Evolutionary conservation across 2,329 filamentous ascomycete species (phyloP).

Genomic region (Nigrospora osmanthi): DNA sequence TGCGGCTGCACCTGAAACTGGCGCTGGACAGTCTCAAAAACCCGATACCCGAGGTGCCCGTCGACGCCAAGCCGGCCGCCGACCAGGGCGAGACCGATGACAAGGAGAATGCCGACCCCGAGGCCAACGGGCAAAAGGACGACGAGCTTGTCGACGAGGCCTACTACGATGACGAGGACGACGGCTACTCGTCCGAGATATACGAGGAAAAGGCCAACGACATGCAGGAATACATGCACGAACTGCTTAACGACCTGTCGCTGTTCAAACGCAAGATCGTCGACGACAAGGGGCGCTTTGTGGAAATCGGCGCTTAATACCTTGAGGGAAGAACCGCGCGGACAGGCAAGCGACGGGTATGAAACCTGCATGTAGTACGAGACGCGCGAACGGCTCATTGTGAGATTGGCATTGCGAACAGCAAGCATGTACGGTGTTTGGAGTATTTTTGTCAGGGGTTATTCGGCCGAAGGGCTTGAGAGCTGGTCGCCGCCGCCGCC

Average conservation of each 20-base stretch:
- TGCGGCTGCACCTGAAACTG: constrained; percentile 80
- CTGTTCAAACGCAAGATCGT: constrained; percentile 80
- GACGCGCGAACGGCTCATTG: background rate
- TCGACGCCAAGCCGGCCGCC: constrained; percentile 14
- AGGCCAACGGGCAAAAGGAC: constrained; percentile 16
- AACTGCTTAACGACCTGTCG: constrained; percentile 70
- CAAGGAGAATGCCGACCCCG: constrained; percentile 19
- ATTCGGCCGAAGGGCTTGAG: no score
- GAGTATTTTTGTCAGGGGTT: constrained; percentile 3
- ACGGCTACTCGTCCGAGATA: constrained; percentile 32
- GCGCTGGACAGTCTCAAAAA: constrained; percentile 84
- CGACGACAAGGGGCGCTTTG: constrained; percentile 68
- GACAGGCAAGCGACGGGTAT: no score
- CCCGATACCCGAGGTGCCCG: constrained; percentile 63
- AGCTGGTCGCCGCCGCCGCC: no score
- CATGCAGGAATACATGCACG: constrained; percentile 78
- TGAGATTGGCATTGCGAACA: constrained; percentile 1
- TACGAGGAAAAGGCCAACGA: constrained; percentile 50
- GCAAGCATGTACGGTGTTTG: constrained; percentile 7
- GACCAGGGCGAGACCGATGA: constrained; percentile 22
- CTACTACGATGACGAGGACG: constrained; percentile 52
- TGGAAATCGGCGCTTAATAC: constrained; percentile 34
- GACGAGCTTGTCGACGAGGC: constrained; percentile 40
- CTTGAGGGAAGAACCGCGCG: no score
- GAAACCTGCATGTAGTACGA: no score